Evolutionary conservation across 768 basidiomycete genomes (phyloP).

Genomic region (Crepidotus variabilis): DNA sequence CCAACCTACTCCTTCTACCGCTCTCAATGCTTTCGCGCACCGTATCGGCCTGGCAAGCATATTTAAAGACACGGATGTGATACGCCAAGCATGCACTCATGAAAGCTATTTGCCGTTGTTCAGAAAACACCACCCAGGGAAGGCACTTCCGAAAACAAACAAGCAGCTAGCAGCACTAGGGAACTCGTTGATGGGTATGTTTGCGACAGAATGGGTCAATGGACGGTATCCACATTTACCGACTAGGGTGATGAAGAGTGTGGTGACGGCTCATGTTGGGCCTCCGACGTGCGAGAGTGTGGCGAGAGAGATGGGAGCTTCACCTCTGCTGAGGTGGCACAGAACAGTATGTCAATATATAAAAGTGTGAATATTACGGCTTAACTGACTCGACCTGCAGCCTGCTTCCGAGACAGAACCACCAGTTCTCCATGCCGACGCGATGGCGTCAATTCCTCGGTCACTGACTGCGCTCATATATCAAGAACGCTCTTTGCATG

Average conservation of each 20-base stretch:
- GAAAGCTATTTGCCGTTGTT: constrained; percentile 59
- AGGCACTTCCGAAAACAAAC: constrained; percentile 61
- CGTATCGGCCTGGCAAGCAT: constrained; percentile 67
- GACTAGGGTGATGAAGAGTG: constrained; percentile 86
- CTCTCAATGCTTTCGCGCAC: constrained; percentile 73
- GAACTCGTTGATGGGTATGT: constrained; percentile 87
- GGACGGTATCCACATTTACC: constrained; percentile 87
- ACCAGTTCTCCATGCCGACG: constrained; percentile 74
- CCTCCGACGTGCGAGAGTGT: constrained; percentile 78
- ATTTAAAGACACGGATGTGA: constrained; percentile 45
- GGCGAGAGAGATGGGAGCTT: constrained; percentile 81
- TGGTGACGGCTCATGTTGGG: constrained; percentile 89
- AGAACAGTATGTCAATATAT: constrained; percentile 50
- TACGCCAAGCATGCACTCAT: constrained; percentile 80
- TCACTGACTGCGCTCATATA: constrained; percentile 87
- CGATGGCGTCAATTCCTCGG: constrained; percentile 82
- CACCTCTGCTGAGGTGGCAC: constrained; percentile 78
- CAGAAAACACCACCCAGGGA: constrained; percentile 52
- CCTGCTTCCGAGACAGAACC: constrained; percentile 43
- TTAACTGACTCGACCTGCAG: constrained; percentile 24
- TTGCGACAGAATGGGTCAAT: constrained; percentile 81
- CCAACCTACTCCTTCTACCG: constrained; percentile 68
- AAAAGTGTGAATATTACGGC: neutral
- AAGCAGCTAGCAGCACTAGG: constrained; percentile 72
- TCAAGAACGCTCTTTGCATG: constrained; percentile 78